Base-by-base conservation (phyloP, 2,329 filamentous ascomycete genomes). In the Knufia fluminis region DNA sequence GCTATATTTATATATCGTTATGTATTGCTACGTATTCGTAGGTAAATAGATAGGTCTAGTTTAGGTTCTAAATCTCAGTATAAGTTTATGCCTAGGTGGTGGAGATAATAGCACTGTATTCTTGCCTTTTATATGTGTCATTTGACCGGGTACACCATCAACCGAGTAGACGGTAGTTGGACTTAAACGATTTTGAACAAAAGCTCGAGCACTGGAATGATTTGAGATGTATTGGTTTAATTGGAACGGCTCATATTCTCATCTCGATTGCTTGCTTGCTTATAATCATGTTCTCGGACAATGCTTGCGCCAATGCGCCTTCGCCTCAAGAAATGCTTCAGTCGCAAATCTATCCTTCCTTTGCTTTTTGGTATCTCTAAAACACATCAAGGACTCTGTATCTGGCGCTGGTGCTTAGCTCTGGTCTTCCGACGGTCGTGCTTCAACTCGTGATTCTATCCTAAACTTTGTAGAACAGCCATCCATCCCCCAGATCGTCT, bases 381-480 rank as follows among this genome's bases (percentile, higher is more conserved):
- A 23, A 43, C n/a, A 26, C 24, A 26, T 22, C 24, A 43, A 6
- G 10, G 23, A 43, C 14, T 26, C 22, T 10, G 9, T 12, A 43
- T 16, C n/a, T 14, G 33, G n/a, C 10, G 7, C 33, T 14, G 33
- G 7, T 36, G 33, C n/a, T 14, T 36, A 36, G 33, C 33, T 36
- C 33, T 36, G 6, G 33, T 36, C 33, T n/a, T 36, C n/a, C 33
- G 10, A 7, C n/a, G 4, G 33, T 14, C n/a, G n/a, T 14, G 40
- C 17, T 33, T 23, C 42, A 4, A 3, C 12, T 2, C 26, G 4
- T 16, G 22, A 12, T 14, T 3, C 14, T 40, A 40, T 40, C 33
- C 45, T 48, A 49, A 49, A 24, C 38, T 42, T 57, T 51, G 57
- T 59, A 59, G 43, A 59, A 57, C 14, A 54, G 36, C 57, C 57